Evolutionary conservation across 257 asterid species (phyloP).

Genomic region (Gentiana straminea): DNA sequence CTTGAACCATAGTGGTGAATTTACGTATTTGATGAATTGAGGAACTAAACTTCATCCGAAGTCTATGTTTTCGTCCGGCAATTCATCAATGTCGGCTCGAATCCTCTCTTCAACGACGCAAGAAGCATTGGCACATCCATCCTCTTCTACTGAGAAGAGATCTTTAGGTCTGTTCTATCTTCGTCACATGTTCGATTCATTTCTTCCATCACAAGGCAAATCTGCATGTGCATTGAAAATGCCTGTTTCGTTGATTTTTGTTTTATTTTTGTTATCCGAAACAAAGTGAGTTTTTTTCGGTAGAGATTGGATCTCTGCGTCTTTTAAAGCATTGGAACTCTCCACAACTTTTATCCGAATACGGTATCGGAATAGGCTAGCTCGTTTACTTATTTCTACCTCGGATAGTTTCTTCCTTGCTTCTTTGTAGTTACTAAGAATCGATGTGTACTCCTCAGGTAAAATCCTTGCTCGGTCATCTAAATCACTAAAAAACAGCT

Average conservation of each 20-base stretch:
- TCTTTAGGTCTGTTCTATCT: conserved; percentile 6
- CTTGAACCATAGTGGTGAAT: conserved; percentile 21
- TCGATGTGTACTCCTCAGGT: conserved; percentile 28
- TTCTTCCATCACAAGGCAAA: not conserved
- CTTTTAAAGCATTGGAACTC: conserved; percentile 37
- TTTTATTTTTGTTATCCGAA: conserved; percentile 4
- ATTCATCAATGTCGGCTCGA: conserved; percentile 35
- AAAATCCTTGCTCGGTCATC: conserved; percentile 38
- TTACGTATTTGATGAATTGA: conserved; percentile 27
- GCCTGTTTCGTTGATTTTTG: conserved; percentile 12
- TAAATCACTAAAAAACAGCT: conserved; percentile 25
- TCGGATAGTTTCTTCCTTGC: conserved; percentile 37
- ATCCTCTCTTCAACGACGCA: conserved; percentile 31
- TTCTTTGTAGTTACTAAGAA: conserved; percentile 32
- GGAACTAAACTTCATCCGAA: conserved; percentile 41
- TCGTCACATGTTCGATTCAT: conserved; percentile 4
- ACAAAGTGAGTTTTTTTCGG: conserved; percentile 16
- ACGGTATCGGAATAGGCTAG: too few relatives aligned
- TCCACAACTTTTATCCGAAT: too few relatives aligned
- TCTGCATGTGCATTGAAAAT: conserved; percentile 3
- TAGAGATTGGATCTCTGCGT: conserved; percentile 32
- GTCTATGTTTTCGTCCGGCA: conserved; percentile 38
- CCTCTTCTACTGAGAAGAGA: conserved; percentile 17
- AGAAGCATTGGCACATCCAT: conserved; percentile 11
- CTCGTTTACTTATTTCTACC: conserved; percentile 34